phyloP scores from a whole-genome alignment of 768 basidiomycete species.

The Calocybe gangraenosa region DNA sequence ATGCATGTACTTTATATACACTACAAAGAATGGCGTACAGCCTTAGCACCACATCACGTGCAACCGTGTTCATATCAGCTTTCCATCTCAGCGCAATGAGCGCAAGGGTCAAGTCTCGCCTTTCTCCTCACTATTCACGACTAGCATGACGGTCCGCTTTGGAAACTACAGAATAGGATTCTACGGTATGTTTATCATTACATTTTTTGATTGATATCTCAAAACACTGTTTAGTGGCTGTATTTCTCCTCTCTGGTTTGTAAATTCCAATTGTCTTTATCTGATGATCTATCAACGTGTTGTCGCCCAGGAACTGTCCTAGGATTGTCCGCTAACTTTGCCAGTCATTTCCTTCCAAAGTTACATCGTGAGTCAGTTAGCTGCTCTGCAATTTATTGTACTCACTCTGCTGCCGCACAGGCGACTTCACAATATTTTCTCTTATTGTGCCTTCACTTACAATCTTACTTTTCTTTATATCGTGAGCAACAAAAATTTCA shows the following conservation, averaged over 20 bases:
- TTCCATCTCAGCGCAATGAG: no score
- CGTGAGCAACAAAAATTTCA: conserved; percentile 34
- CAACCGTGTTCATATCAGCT: no score
- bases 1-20: no score
- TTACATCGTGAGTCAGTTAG: conserved; percentile 48
- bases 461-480: conserved; percentile 55
- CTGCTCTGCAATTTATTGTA: conserved; percentile 3
- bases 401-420: conserved; percentile 29
- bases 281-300: conserved; percentile 5
- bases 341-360: conserved; percentile 59
- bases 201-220: conserved; percentile 5
- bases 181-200: conserved; percentile 37
- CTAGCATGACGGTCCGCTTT: conserved; percentile 59
- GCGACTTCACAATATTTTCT: conserved; percentile 67
- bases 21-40: background rate
- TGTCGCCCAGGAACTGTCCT: conserved; percentile 46
- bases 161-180: conserved; percentile 47
- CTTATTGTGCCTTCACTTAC: conserved; percentile 63
- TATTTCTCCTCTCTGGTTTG: conserved; percentile 42
- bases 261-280: conserved; percentile 1
- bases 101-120: no score
- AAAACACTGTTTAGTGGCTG: no score
- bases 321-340: conserved; percentile 67
- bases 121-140: conserved; percentile 4
- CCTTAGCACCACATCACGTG: no score